Evolutionary conservation across 768 basidiomycete genomes (phyloP), one percentile per base, ranked within the genome.

Genomic region (Calocybe gangraenosa): DNA sequence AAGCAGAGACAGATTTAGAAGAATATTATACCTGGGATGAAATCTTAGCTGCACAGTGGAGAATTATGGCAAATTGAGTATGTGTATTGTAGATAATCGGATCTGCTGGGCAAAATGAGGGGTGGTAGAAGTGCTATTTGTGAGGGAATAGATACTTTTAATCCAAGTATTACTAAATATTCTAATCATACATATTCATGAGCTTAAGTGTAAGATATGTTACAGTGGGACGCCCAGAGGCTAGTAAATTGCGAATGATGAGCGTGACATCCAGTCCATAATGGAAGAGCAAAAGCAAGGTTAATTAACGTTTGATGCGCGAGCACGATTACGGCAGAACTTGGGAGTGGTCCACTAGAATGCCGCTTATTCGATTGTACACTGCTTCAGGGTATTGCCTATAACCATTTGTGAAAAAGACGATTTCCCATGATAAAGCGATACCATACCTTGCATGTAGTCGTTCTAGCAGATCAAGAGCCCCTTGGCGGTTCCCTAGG

Each of bases 361-460:
- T 85, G 10, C 86, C 86, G 44, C 84, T 80, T 50, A 91, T 88
- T 36, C 87, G 81, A 59, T 81, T 81, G 57, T 78, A 84, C 44
- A 90, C 87, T 7, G 86, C 87, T 38, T 79, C 79, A 3, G 87
- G 87, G 64, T 84, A 89, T 66, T 79, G 74, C 62, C 86, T 87
- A 42, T 37, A 30, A 22, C 15, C 19, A 23, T 1, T 3, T 6
- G 34, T 28, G 14, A n/a, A 19, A 36, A 40, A 13, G 2, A n/a
- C n/a, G n/a, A n/a, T n/a, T n/a, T n/a, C n/a, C n/a, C n/a, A n/a
- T n/a, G 5, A 25, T 4, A 33, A 7, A 3, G n/a, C 19, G 13
- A 2, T 42, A 21, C 69, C 78, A 23, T 53, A 86, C 84, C 91
- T 77, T 57, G 81, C 75, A 63, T 79, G 81, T 54, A 93, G 65